These are phyloP conservation scores for Tanacetum coccineum DNA, from an alignment of 129 eudicot genomes.

Conservation along the genomic window DNA sequence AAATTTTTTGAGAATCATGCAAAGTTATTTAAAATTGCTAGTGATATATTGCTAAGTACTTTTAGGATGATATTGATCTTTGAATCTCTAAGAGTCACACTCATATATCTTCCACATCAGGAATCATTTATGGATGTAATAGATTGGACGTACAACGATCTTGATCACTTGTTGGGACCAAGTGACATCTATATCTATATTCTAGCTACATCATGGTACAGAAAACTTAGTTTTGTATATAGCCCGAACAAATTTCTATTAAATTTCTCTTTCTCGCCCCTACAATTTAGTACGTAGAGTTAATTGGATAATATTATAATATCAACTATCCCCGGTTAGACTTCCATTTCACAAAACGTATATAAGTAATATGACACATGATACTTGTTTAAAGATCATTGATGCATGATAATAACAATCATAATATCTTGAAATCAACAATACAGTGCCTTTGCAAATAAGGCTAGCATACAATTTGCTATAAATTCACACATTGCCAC, in stretches of 20 bases:
- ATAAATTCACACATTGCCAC: neutral
- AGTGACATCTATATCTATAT: too few species aligned
- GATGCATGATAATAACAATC: neutral
- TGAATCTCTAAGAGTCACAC: slow-evolving; percentile 9
- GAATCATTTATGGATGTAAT: neutral
- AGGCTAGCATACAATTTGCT: neutral
- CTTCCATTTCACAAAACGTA: neutral
- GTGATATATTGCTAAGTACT: slow-evolving; percentile 4
- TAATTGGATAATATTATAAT: neutral
- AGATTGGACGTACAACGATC: neutral
- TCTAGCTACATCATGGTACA: too few species aligned
- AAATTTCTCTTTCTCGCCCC: too few species aligned
- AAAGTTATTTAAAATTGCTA: neutral
- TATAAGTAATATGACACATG: neutral
- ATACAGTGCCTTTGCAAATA: neutral
- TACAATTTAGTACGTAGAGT: neutral
- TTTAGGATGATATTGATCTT: neutral
- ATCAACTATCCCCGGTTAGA: neutral
- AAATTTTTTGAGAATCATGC: slow-evolving; percentile 4
- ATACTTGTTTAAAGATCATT: neutral
- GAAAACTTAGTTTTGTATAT: neutral
- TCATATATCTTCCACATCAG: neutral
- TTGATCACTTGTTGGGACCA: too few species aligned
- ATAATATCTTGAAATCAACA: too few species aligned
- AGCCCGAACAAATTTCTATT: neutral